These are phyloP conservation scores for Debaryomyces maramus DNA, from an alignment of 805 yeast species.

Conservation along the genomic window DNA sequence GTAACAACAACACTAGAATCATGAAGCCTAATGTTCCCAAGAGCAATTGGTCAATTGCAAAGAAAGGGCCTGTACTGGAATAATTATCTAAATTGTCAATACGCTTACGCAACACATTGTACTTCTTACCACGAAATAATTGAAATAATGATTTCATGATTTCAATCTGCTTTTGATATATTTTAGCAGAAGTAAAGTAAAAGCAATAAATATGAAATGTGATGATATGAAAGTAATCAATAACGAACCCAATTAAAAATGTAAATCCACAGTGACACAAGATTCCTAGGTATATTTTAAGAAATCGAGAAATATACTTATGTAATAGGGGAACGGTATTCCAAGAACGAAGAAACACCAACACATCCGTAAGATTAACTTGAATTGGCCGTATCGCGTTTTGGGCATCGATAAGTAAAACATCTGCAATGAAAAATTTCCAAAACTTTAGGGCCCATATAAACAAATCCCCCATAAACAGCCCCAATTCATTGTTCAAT, in stretches of 20 bases:
- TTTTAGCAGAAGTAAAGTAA: constrained; percentile 73
- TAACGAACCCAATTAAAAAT: constrained; percentile 60
- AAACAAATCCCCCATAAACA: constrained; percentile 81
- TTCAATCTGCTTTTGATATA: constrained; percentile 73
- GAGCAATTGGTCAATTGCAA: constrained; percentile 81
- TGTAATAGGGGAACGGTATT: background rate
- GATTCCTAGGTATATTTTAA: constrained; percentile 10
- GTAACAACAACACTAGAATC: constrained; percentile 71
- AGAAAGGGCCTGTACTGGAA: constrained; percentile 32
- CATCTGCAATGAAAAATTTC: constrained; percentile 22
- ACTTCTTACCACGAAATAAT: constrained; percentile 85
- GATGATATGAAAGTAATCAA: constrained; percentile 63
- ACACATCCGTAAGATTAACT: background rate
- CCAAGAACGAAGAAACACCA: background rate
- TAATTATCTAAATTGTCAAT: constrained; percentile 69
- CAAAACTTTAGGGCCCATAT: constrained; percentile 82
- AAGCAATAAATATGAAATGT: constrained; percentile 76
- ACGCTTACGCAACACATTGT: constrained; percentile 79
- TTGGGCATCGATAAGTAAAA: constrained; percentile 3
- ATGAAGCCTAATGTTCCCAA: constrained; percentile 89
- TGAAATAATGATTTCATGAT: constrained; percentile 73
- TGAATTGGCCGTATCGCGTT: background rate
- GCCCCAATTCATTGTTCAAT: constrained; percentile 80
- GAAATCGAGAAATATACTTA: background rate
- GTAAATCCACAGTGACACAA: constrained; percentile 50